These are phyloP conservation scores for Exophiala xenobiotica DNA, from an alignment of 2,329 filamentous ascomycete genomes.

Conservation along the genomic window DNA sequence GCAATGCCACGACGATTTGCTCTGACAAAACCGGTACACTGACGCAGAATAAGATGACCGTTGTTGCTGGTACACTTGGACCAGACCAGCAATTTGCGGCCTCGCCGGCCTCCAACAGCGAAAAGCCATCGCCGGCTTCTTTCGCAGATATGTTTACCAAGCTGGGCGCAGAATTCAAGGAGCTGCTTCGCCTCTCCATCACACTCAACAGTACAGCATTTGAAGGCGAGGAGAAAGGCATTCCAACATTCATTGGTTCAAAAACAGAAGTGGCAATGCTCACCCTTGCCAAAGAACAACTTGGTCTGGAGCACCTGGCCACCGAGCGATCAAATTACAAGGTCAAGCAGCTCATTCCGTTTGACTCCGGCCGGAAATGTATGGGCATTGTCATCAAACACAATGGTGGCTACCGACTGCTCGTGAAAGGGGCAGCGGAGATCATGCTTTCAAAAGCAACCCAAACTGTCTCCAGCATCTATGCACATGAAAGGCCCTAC, in stretches of 20 bases:
- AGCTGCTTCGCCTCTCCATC: conserved; percentile 44
- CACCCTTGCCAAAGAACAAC: conserved; percentile 64
- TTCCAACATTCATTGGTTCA: conserved; percentile 68
- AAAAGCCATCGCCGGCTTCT: conserved; percentile 8
- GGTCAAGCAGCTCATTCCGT: conserved; percentile 68
- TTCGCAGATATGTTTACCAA: conserved; percentile 26
- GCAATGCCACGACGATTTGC: conserved; percentile 75
- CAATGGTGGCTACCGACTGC: conserved; percentile 42
- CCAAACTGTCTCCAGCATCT: conserved; percentile 35
- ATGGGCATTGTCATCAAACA: conserved; percentile 50
- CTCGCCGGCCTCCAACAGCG: conserved; percentile 14
- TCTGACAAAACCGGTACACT: conserved; percentile 77
- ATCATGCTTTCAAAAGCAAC: conserved; percentile 43
- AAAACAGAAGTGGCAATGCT: conserved; percentile 76
- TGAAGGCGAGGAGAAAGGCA: conserved; percentile 68
- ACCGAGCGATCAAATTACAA: conserved; percentile 62
- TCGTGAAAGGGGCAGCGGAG: conserved; percentile 51
- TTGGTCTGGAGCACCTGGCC: conserved; percentile 63
- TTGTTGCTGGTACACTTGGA: conserved; percentile 70
- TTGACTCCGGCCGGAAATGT: conserved; percentile 73
- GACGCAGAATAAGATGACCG: conserved; percentile 74
- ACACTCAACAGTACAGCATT: conserved; percentile 67
- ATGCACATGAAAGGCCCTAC: conserved; percentile 24
- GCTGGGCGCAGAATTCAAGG: conserved; percentile 36
- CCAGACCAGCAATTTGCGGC: conserved; percentile 56